Evolutionary conservation across 2,329 filamentous ascomycete species (phyloP).

Genomic region (Apiospora arundinis): DNA sequence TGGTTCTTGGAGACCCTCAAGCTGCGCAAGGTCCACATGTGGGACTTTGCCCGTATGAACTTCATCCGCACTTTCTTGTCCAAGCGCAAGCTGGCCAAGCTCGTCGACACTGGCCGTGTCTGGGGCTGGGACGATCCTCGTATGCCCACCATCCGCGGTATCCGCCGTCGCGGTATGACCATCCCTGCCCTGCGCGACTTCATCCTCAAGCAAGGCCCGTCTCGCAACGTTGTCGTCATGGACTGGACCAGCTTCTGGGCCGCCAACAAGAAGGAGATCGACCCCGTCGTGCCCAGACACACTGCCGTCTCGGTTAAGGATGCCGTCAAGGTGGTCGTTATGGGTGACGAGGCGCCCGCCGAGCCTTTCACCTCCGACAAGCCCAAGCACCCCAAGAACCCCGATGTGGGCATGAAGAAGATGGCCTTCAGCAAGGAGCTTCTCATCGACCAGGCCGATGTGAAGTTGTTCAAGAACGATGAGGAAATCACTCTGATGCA

Average conservation of each 20-base stretch:
- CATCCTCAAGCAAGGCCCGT: conserved; percentile 83
- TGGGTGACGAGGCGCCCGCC: conserved; percentile 70
- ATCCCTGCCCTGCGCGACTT: conserved; percentile 81
- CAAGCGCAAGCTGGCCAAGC: conserved; percentile 85
- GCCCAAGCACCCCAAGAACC: conserved; percentile 89
- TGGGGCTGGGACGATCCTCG: conserved; percentile 88
- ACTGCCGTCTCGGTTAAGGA: conserved; percentile 75
- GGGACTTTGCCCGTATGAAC: conserved; percentile 86
- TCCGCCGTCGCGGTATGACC: conserved; percentile 79
- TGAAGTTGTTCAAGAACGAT: conserved; percentile 77
- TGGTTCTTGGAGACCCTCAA: conserved; percentile 81
- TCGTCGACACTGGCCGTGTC: conserved; percentile 77
- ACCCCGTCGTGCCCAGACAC: conserved; percentile 76
- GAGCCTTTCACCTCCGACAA: conserved; percentile 73
- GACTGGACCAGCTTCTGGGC: conserved; percentile 81
- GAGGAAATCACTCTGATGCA: conserved; percentile 97
- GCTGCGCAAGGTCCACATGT: conserved; percentile 80
- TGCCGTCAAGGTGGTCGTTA: conserved; percentile 73
- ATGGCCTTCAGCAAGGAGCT: conserved; percentile 78
- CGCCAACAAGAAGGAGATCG: conserved; percentile 82
- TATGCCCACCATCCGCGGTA: conserved; percentile 84
- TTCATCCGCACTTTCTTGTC: conserved; percentile 83
- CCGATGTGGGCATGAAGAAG: conserved; percentile 82
- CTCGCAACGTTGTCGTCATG: conserved; percentile 82
- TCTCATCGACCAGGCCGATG: conserved; percentile 86